Conservation (phyloP, 352 stramenopile genomes). For the Globisporangium paroecandrum region DNA sequence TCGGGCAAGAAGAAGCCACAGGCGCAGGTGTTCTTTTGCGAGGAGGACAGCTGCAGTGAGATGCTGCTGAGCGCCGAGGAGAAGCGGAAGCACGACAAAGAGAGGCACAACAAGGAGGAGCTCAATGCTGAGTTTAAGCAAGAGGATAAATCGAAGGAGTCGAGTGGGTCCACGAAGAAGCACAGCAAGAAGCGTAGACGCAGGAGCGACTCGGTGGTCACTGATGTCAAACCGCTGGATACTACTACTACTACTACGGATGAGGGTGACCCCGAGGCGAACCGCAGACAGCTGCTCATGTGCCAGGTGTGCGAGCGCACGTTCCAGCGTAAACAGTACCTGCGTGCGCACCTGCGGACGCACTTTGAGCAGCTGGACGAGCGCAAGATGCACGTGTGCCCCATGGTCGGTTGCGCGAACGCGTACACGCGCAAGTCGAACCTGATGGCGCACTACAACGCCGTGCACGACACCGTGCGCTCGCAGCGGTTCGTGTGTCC, state of each 20-base stretch:
- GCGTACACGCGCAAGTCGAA: conserved; percentile 71
- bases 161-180: not conserved
- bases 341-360: conserved; percentile 57
- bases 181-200: conserved; percentile 16
- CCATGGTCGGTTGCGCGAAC: conserved; percentile 54
- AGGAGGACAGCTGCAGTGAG: conserved; percentile 38
- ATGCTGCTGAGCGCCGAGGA: conserved; percentile 53
- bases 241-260: not conserved
- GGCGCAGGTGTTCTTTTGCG: conserved; percentile 49
- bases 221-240: not conserved
- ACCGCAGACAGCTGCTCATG: conserved; percentile 21
- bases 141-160: not conserved
- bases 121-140: no score
- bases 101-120: conserved; percentile 20
- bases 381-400: conserved; percentile 60
- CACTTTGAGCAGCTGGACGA: conserved; percentile 63
- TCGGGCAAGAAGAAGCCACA: conserved; percentile 22
- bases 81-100: conserved; percentile 36
- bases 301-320: conserved; percentile 51
- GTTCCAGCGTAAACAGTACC: conserved; percentile 49
- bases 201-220: not conserved
- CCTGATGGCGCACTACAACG: conserved; percentile 73
- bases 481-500: conserved; percentile 65
- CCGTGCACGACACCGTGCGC: conserved; percentile 55
- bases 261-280: conserved; percentile 9